Evolutionary conservation across 1,139 yeast species (phyloP).

Genomic region (Suhomyces choctaworum): DNA sequence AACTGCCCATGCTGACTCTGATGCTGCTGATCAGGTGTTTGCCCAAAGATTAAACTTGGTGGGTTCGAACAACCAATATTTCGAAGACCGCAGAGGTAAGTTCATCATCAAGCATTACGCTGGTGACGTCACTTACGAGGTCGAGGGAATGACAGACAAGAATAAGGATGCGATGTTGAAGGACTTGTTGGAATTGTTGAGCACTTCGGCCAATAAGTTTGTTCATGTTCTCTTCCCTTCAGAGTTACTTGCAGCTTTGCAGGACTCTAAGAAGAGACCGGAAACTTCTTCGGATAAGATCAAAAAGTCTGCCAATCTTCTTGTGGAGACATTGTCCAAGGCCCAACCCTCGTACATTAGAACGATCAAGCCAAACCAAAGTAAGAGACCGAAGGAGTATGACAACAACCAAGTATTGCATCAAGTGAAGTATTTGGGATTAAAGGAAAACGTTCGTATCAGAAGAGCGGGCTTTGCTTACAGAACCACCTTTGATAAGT

Average conservation of each 20-base stretch:
- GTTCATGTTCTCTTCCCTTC: slow-evolving; percentile 73
- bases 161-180: slow-evolving; percentile 93
- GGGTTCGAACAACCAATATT: slow-evolving; percentile 74
- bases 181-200: slow-evolving; percentile 77
- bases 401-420: slow-evolving; percentile 89
- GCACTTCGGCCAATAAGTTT: slow-evolving; percentile 70
- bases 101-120: slow-evolving; percentile 96
- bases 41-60: slow-evolving; percentile 89
- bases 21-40: slow-evolving; percentile 96
- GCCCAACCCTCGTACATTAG: slow-evolving; percentile 95
- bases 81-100: slow-evolving; percentile 85
- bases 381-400: slow-evolving; percentile 86
- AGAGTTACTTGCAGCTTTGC: slow-evolving; percentile 53
- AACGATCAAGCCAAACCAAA: slow-evolving; percentile 96
- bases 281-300: slow-evolving; percentile 98
- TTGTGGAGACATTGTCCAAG: slow-evolving; percentile 85
- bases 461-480: slow-evolving; percentile 99
- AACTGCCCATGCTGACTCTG: slow-evolving; percentile 97
- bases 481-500: slow-evolving; percentile 94
- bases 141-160: slow-evolving; percentile 91
- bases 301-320: slow-evolving; percentile 83
- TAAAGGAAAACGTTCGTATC: slow-evolving; percentile 95
- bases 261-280: slow-evolving; percentile 78
- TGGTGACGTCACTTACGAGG: slow-evolving; percentile 95
- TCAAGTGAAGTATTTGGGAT: slow-evolving; percentile 93